Evolutionary conservation across 352 stramenopile genomes (phyloP), one percentile per base, ranked within the genome.

Genomic region (Aphanomyces cochlioides): DNA sequence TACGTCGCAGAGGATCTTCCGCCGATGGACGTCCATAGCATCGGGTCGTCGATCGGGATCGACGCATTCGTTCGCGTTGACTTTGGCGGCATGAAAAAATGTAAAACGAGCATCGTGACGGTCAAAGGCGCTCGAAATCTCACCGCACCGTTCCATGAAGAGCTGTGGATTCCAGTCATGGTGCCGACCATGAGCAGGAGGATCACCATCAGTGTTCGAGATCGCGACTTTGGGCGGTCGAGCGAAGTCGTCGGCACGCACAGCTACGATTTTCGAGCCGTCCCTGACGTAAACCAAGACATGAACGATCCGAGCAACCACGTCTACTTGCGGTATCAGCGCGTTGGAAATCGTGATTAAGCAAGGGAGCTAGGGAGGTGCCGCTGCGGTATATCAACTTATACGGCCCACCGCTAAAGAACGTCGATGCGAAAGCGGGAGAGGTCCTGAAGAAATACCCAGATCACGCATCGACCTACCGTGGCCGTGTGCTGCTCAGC

Each of bases 161-260:
- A 95, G 66, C 47, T 97, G 6, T 97, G 90, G 90, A 80, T 97
- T 15, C 90, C 90, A 2, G 87, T 96, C 34, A 78, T 88, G 19
- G 61, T 82, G 7, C 89, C 87, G 4, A 94, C 84, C 10, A 78
- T 96, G 12, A 90, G 78, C 21, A 75, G 85, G 4, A 75, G 82
- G 41, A 90, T 96, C n/a, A 69, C 70, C 0, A 73, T 96, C 5
- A 92, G 82, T 0, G 57, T 97, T 1, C 95, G 85, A 80, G 90
- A 97, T 65, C 80, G 87, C 4, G 88, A 97, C 56, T 67, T 85
- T 6, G 79, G 78, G 2, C 83, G 79, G 3, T 77, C 75, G 4
- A 88, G 95, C 68, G 79, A 96, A 13, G 69, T 95, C 21, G 89
- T 96, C 0, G 85, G 80, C 7, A 79, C 89, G 7, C 72, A 85